Base-by-base conservation (phyloP, 768 basidiomycete species). In the Kwoniella shandongensis region DNA sequence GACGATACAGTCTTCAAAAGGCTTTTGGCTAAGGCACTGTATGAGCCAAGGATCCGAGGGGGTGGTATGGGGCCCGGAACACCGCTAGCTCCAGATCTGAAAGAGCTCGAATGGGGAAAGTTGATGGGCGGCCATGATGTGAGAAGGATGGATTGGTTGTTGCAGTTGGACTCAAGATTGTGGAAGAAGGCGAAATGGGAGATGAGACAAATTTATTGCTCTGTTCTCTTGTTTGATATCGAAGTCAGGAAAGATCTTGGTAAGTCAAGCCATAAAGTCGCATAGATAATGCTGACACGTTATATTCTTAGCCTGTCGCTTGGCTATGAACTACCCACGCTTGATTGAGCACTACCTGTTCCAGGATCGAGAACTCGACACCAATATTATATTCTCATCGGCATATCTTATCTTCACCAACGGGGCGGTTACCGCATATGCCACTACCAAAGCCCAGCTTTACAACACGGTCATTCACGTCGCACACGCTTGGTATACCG, bases 291-390 rank as follows among this genome's bases (percentile, higher is more conserved):
- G 40, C 27, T 20, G 27, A 20, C 52, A 0, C 8, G 3, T 26
- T 6, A 32, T 32, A n/a, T 13, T n/a, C 13, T 23, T 54, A 92
- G 91, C 89, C 11, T 84, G 86, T 4, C 88, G 87, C 65, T 91
- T 92, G 73, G 87, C 89, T 0, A 83, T 82, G 51, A 85, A 90
- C 10, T 99, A 97, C 77, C 86, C 86, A 54, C 82, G 86, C 6
- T 81, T 97, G 46, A 88, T 93, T 65, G 89, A 94, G 65, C 84
- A 90, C 1, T 97, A 93, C 77, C 84, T 98, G 8, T 84, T 94
- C 42, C 84, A 88, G 20, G 96, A 98, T 66, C 84, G 93, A 12
- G 94, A 99, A 73, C 87, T 89, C 0, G 96, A 99, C 73, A 91
- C 90, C 6, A 92, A 89, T 15, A 88, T 98, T 79, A 88, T 93